Percentiles rank a stretch among this genome's conserved stretches.
phyloP scores from a whole-genome alignment of 1,284 basidiomycete genomes.

The Erythrobasidium hasegawianum region DNA sequence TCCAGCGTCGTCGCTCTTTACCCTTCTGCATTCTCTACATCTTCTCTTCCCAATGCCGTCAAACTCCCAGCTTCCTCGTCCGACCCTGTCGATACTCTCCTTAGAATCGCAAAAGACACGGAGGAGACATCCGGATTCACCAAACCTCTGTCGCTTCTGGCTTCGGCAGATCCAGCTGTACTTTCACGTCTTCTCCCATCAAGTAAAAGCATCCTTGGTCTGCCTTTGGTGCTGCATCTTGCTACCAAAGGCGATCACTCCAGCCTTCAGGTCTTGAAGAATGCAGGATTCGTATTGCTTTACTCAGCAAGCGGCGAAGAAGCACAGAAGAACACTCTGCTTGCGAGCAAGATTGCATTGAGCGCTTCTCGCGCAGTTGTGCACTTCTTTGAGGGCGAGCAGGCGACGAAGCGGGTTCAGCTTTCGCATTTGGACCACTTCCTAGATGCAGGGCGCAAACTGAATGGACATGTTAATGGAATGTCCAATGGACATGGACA shows the following conservation, averaged over 20 bases:
- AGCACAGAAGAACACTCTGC: conserved; percentile 67
- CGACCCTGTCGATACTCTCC: conserved; percentile 26
- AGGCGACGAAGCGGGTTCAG: conserved; percentile 44
- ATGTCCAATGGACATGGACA: conserved; percentile 18
- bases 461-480: conserved; percentile 33
- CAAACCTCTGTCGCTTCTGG: conserved; percentile 25
- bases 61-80: conserved; percentile 25
- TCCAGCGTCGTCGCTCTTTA: background rate
- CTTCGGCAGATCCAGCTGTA: conserved; percentile 6
- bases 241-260: conserved; percentile 55
- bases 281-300: conserved; percentile 60
- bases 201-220: conserved; percentile 50
- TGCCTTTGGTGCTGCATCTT: conserved; percentile 35
- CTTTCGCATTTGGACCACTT: conserved; percentile 42
- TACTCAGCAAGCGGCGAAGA: conserved; percentile 63
- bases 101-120: conserved; percentile 11
- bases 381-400: conserved; percentile 62
- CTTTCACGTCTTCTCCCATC: conserved; percentile 16
- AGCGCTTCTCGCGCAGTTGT: conserved; percentile 64
- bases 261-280: conserved; percentile 59
- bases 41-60: conserved; percentile 1
- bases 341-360: conserved; percentile 65
- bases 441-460: conserved; percentile 40
- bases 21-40: conserved; percentile 7
- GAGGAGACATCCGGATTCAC: background rate